A percentile compares a stretch with the other conserved stretches of the same genome.
Evolutionary conservation across 75 land plant genomes (phyloP).

Genomic region (Selaginella moellendorffii): DNA sequence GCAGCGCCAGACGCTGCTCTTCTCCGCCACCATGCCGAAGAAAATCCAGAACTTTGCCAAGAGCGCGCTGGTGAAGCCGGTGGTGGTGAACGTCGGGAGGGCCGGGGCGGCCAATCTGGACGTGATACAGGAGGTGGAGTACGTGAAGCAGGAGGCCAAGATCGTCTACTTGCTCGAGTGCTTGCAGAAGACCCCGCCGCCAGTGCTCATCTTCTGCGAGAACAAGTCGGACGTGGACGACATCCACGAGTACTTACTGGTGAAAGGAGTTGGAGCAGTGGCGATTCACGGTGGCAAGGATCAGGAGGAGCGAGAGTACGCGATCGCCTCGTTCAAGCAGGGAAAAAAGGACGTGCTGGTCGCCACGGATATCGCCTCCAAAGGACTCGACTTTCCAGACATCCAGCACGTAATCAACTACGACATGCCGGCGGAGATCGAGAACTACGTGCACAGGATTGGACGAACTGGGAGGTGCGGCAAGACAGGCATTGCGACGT

Average conservation of each 20-base stretch:
- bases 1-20: conserved; percentile 5
- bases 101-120: conserved; percentile 6
- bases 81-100: conserved; percentile 5
- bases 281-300: conserved; percentile 6
- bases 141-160: conserved; percentile 8
- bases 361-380: conserved; percentile 3
- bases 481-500: not conserved
- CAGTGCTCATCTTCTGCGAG: conserved; percentile 6
- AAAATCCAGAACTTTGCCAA: conserved; percentile 7
- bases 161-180: conserved; percentile 1
- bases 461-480: conserved; percentile 5
- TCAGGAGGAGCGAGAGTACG: conserved; percentile 6
- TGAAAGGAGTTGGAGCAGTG: not conserved
- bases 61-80: conserved; percentile 1
- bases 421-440: conserved; percentile 9
- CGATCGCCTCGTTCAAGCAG: not conserved
- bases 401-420: conserved; percentile 8
- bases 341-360: conserved; percentile 8
- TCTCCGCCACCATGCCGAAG: conserved; percentile 11
- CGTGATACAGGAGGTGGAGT: conserved; percentile 7
- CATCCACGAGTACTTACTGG: conserved; percentile 3
- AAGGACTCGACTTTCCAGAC: conserved; percentile 1
- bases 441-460: conserved; percentile 8
- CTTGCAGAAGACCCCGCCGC: conserved; percentile 3
- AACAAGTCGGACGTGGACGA: conserved; percentile 7